Percentiles rank a stretch among this genome's conserved stretches.
Conservation (phyloP, 768 basidiomycete genomes). For the Lactarius evosmus region DNA sequence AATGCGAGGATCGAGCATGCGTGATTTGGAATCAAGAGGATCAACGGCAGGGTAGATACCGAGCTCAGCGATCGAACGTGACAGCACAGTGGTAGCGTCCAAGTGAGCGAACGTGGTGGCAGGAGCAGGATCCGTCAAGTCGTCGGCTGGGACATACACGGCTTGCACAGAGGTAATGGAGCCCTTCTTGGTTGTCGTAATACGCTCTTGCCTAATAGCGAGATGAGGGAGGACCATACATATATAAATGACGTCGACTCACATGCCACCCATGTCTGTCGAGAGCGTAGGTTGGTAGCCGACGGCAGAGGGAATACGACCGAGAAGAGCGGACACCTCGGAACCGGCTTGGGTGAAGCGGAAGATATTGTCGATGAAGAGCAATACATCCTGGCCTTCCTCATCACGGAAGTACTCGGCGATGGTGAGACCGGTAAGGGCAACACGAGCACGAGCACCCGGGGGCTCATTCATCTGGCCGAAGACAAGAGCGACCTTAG, state of each 20-base stretch:
- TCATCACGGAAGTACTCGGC: constrained; percentile 99
- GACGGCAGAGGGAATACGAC: constrained; percentile 99
- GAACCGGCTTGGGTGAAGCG: constrained; percentile 99
- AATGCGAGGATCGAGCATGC: constrained; percentile 99
- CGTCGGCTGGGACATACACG: constrained; percentile 99
- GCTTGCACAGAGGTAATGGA: constrained; percentile 99
- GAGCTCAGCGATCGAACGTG: constrained; percentile 97
- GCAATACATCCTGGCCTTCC: constrained; percentile 99
- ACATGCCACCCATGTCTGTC: constrained; percentile 99
- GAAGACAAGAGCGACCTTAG: constrained; percentile 99
- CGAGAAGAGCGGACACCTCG: constrained; percentile 98
- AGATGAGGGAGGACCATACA: constrained; percentile 20
- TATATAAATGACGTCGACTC: constrained; percentile 35
- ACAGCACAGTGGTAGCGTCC: constrained; percentile 99
- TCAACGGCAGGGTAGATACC: constrained; percentile 99
- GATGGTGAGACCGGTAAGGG: constrained; percentile 97
- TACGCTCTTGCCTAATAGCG: constrained; percentile 87
- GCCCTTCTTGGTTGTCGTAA: constrained; percentile 99
- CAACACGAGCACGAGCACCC: constrained; percentile 99
- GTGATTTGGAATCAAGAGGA: constrained; percentile 98
- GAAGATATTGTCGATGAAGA: constrained; percentile 99
- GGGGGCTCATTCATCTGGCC: constrained; percentile 99
- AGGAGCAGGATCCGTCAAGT: constrained; percentile 99
- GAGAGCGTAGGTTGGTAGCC: constrained; percentile 99
- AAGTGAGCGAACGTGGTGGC: constrained; percentile 99